Conservation (phyloP, 2,329 filamentous ascomycete species). For the Volutella citrinella region DNA sequence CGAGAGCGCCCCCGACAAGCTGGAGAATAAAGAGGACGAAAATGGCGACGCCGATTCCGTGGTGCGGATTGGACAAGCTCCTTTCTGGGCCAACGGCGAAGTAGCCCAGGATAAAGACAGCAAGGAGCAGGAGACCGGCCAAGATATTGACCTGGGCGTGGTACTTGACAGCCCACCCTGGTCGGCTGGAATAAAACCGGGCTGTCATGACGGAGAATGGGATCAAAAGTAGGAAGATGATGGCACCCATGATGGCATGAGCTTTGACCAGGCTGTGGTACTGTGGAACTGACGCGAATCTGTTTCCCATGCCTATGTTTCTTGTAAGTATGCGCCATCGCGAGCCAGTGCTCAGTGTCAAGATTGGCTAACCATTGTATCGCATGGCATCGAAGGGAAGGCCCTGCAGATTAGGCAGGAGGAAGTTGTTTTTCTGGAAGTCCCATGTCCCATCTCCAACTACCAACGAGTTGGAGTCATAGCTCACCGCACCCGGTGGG, state of each 20-base stretch:
- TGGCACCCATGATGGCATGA: conserved; percentile 68
- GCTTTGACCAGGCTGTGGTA: conserved; percentile 70
- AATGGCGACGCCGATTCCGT: conserved; percentile 78
- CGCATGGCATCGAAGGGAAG: conserved; percentile 79
- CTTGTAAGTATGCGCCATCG: conserved; percentile 8
- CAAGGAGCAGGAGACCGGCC: conserved; percentile 64
- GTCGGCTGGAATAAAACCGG: conserved; percentile 65
- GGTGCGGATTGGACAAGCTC: conserved; percentile 76
- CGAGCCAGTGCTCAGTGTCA: not conserved
- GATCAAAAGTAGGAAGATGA: conserved; percentile 72
- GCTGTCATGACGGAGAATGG: conserved; percentile 72
- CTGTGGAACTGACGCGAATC: conserved; percentile 65
- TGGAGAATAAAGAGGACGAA: conserved; percentile 72
- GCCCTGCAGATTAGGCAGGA: conserved; percentile 73
- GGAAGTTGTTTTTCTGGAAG: conserved; percentile 70
- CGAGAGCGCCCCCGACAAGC: conserved; percentile 64
- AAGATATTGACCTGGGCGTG: conserved; percentile 75
- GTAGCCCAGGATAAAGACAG: conserved; percentile 71
- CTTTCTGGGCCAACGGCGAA: conserved; percentile 73
- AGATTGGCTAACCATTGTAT: conserved; percentile 66
- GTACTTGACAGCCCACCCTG: conserved; percentile 60
- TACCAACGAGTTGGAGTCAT: conserved; percentile 69
- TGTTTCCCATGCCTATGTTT: conserved; percentile 72
- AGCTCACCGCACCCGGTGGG: conserved; percentile 68
- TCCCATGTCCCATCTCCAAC: conserved; percentile 87